A percentile compares a stretch with the other conserved stretches of the same genome.
Evolutionary conservation across 1,284 basidiomycete species (phyloP).

Genomic region (Leccinum variabile): DNA sequence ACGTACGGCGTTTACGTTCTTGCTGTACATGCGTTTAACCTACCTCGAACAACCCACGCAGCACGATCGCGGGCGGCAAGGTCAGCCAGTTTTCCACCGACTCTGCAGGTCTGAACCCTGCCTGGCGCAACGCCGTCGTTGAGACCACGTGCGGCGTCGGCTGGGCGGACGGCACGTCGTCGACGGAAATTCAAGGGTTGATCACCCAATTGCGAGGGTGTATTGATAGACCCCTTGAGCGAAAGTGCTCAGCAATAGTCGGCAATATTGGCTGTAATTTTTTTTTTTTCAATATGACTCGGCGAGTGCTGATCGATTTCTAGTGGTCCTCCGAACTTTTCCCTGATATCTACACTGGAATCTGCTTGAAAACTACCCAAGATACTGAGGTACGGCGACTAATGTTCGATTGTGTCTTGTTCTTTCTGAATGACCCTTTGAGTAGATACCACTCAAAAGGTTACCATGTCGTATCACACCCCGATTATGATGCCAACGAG

Average conservation of each 20-base stretch:
- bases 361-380: no score
- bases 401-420: background rate
- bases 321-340: no score
- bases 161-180: slow-evolving; percentile 39
- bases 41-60: background rate
- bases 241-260: no score
- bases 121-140: slow-evolving; percentile 42
- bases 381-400: slow-evolving; percentile 52
- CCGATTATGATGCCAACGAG: slow-evolving; percentile 75
- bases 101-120: slow-evolving; percentile 43
- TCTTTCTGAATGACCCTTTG: slow-evolving; percentile 4
- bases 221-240: no score
- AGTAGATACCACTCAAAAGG: slow-evolving; percentile 86
- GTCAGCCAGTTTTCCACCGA: slow-evolving; percentile 38
- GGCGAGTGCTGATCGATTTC: no score
- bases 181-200: slow-evolving; percentile 29
- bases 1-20: background rate
- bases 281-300: no score
- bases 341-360: no score
- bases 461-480: slow-evolving; percentile 61
- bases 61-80: slow-evolving; percentile 36
- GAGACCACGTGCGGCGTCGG: slow-evolving; percentile 26
- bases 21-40: background rate
- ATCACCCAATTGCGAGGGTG: slow-evolving; percentile 30
- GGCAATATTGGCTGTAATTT: no score